Base-by-base conservation (phyloP, 2,329 filamentous ascomycete species). In the Penicillium sp. region DNA sequence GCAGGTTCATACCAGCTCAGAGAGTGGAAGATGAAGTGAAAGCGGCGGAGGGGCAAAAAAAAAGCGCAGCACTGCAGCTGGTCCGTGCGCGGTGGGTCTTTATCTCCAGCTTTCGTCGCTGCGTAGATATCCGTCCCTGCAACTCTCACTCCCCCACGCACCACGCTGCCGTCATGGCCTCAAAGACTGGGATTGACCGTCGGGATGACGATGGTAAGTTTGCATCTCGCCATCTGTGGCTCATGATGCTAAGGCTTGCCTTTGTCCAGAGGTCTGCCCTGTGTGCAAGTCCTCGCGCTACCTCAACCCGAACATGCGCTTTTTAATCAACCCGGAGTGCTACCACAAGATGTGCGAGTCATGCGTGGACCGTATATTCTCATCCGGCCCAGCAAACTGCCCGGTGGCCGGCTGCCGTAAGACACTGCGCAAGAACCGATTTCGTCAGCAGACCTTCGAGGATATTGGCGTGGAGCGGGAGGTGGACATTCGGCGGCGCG, bases 281-380 rank as follows among this genome's bases (percentile, higher is more conserved):
- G 87, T 97, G 54, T 98, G 93, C 84, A 96, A 96, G 71, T 94
- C 89, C 44, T 87, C 87, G 45, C 87, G 89, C 51, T 97, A 97
- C 74, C 84, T 97, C 59, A 96, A 96, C 74, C 83, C 83, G 46
- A 84, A 89, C 71, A 90, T 98, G 79, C 79, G 84, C 51, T 97
- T 98, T 71, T 85, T 93, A 56, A 90, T 98, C 72, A 96, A 97
- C 66, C 88, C 91, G 7, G 89, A 94, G 75, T 98, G 93, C 78
- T 98, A 98, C 75, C 93, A 98, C 75, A 88, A 88, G 54, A 97
- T 98, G 87, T 98, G 93, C 75, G 85, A 88, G 65, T 90, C 87
- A 41, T 98, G 93, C 72, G 90, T 97, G 28, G 86, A 91, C 67
- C 86, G 91, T 40, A 87, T 97, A 57, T 98, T 97, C 76, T 86